Conservation (phyloP, 2,329 filamentous ascomycete species). For the Teratosphaeria pseudoeucalypti region DNA sequence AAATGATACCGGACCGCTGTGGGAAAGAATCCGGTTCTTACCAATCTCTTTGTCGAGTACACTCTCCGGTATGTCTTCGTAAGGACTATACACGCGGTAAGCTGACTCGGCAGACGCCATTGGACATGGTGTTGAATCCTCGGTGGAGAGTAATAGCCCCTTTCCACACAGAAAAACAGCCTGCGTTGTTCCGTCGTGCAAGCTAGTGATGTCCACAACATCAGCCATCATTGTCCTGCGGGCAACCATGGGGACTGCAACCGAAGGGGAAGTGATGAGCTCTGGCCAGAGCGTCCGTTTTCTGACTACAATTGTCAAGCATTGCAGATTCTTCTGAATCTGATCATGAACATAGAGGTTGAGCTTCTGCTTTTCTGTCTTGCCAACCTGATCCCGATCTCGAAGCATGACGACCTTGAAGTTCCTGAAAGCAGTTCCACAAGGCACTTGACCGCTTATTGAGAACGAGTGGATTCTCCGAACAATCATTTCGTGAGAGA, state of each 20-base stretch:
- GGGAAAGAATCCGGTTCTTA: slow-evolving; percentile 16
- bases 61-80: slow-evolving; percentile 3
- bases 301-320: slow-evolving; percentile 17
- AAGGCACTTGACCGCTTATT: neutral
- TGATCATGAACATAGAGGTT: slow-evolving; percentile 20
- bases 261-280: slow-evolving; percentile 2
- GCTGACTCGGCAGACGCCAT: slow-evolving; percentile 9
- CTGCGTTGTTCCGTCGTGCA: slow-evolving; percentile 8
- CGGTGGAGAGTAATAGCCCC: slow-evolving; percentile 16
- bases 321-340: slow-evolving; percentile 10
- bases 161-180: slow-evolving; percentile 14
- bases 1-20: slow-evolving; percentile 5
- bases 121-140: slow-evolving; percentile 11
- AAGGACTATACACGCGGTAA: slow-evolving; percentile 15
- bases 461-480: slow-evolving; percentile 22
- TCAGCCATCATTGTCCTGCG: neutral
- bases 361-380: slow-evolving; percentile 11
- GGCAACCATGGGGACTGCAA: slow-evolving; percentile 17
- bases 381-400: neutral
- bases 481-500: slow-evolving; percentile 25
- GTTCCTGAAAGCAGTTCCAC: neutral
- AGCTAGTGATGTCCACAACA: slow-evolving; percentile 16
- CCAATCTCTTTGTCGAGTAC: slow-evolving; percentile 14
- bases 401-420: slow-evolving; percentile 5
- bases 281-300: slow-evolving; percentile 18